These are phyloP conservation scores for Trebouxia sp. DNA, from an alignment of 139 green algal genomes.

Conservation along the genomic window DNA sequence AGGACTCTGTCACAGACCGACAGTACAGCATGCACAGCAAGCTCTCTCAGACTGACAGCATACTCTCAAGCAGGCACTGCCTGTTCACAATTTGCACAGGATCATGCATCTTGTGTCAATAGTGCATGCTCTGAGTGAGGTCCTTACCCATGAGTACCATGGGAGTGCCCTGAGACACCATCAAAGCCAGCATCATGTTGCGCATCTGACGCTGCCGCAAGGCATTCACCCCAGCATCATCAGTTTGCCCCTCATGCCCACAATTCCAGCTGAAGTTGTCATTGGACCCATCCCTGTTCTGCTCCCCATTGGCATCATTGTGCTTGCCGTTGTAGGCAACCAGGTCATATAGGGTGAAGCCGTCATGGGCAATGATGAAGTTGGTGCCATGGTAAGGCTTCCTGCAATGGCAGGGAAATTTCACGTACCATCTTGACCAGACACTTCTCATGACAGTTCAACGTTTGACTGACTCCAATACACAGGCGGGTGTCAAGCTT, in stretches of 20 bases:
- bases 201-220: constrained; percentile 86
- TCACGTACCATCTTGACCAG: no score
- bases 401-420: constrained; percentile 26
- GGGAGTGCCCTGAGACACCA: constrained; percentile 89
- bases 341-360: constrained; percentile 93
- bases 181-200: constrained; percentile 89
- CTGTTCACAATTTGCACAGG: not conserved
- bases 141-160: constrained; percentile 85
- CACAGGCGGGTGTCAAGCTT: no score
- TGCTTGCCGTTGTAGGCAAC: constrained; percentile 87
- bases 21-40: not conserved
- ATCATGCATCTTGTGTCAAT: not conserved
- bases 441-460: no score
- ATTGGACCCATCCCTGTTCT: constrained; percentile 84
- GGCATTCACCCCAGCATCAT: constrained; percentile 60
- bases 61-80: not conserved
- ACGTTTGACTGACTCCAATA: no score
- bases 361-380: constrained; percentile 95
- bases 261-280: constrained; percentile 99
- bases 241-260: constrained; percentile 85
- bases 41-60: not conserved
- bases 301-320: constrained; percentile 86
- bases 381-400: constrained; percentile 95
- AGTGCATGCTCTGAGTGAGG: not conserved
- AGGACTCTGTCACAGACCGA: no score